Conservation (phyloP, 176 grass and related monocot species). For the Alopecurus myosuroides region DNA sequence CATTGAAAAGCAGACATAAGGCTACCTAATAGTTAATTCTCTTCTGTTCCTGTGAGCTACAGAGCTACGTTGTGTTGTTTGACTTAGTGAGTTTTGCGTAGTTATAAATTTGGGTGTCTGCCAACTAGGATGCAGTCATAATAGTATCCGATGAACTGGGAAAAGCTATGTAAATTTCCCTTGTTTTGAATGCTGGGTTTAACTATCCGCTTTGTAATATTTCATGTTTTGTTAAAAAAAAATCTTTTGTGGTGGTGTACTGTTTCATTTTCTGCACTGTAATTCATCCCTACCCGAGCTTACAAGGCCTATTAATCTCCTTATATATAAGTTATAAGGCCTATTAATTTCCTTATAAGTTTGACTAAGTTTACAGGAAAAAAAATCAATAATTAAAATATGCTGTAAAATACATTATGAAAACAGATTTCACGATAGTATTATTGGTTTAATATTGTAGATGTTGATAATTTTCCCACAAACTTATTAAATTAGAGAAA, state of each 20-base stretch:
- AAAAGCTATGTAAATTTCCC: not conserved
- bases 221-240: not conserved
- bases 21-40: not conserved
- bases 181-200: not conserved
- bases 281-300: not conserved
- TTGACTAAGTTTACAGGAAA: not conserved
- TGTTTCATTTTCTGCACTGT: not conserved
- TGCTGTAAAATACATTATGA: not conserved
- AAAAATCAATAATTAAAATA: not conserved
- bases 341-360: not conserved
- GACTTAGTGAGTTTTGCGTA: not conserved
- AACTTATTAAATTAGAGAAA: not conserved
- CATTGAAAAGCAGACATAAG: not conserved
- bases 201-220: not conserved
- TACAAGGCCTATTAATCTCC: not conserved
- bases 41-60: not conserved
- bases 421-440: not conserved
- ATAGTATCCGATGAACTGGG: not conserved
- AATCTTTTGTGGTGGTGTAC: not conserved
- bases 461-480: not conserved
- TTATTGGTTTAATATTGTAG: not conserved
- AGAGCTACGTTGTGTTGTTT: not conserved
- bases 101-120: not conserved
- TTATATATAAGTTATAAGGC: not conserved
- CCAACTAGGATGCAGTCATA: not conserved